Percentiles rank a stretch among this genome's conserved stretches.
phyloP scores from a whole-genome alignment of 2,329 filamentous ascomycete species.

The Nemania diffusa region DNA sequence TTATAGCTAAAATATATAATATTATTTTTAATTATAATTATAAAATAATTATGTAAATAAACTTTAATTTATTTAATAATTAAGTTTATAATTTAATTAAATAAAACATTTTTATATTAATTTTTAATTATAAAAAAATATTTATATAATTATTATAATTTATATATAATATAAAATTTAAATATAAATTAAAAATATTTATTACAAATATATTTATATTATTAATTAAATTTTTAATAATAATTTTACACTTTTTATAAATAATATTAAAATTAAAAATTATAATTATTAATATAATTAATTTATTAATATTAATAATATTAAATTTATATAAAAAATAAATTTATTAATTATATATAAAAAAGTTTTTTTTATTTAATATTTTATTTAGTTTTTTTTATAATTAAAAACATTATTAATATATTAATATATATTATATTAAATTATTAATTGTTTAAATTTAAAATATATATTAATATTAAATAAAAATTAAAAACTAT shows the following conservation, averaged over 20 bases:
- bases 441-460: background rate
- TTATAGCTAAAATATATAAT: no score
- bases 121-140: conserved; percentile 10
- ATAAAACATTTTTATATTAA: no score
- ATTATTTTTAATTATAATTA: conserved; percentile 1
- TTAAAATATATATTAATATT: background rate
- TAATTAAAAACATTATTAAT: background rate
- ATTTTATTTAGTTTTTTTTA: no score
- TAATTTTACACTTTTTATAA: no score
- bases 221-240: no score
- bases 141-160: conserved; percentile 1
- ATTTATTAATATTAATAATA: no score
- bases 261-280: no score
- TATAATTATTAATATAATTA: no score
- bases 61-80: background rate
- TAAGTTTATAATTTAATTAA: background rate
- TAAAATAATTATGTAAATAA: background rate
- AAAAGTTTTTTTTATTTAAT: background rate
- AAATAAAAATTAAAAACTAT: no score
- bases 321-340: background rate
- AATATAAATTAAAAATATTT: no score
- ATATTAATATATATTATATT: background rate
- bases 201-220: no score
- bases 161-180: conserved; percentile 10
- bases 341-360: conserved; percentile 4